Percentiles rank a stretch among this genome's conserved stretches.
Evolutionary conservation across 371 early-diverging fungal species (phyloP).

Genomic region (Mucor circinelloides): DNA sequence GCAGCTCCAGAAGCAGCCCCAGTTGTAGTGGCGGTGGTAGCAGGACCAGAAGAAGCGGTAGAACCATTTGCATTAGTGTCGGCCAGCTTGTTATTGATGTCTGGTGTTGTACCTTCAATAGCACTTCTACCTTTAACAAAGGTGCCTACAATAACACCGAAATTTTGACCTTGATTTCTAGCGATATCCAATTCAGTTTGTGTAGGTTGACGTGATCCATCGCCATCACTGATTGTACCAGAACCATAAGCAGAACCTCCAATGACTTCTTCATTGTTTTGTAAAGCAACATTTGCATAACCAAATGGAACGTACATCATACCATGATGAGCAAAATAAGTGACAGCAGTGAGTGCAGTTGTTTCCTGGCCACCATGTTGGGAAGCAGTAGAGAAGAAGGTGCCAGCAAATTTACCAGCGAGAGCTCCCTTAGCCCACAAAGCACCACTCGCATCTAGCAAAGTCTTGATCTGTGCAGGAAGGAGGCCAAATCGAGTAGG

Average conservation of each 20-base stretch:
- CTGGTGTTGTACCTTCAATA: constrained; percentile 51
- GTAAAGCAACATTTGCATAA: constrained; percentile 43
- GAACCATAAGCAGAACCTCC: constrained; percentile 81
- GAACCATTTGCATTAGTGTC: background rate
- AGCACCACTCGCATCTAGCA: constrained; percentile 72
- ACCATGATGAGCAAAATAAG: constrained; percentile 80
- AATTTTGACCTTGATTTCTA: constrained; percentile 57
- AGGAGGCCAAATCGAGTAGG: constrained; percentile 61
- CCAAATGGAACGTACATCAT: constrained; percentile 83
- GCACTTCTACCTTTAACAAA: constrained; percentile 23
- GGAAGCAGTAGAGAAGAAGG: constrained; percentile 73
- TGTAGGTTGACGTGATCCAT: constrained; percentile 63
- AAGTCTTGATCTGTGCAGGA: constrained; percentile 77
- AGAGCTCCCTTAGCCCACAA: constrained; percentile 72
- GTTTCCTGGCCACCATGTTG: constrained; percentile 77
- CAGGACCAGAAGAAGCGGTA: background rate
- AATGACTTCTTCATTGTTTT: constrained; percentile 43
- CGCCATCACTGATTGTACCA: constrained; percentile 63
- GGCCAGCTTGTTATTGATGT: background rate
- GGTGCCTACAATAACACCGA: constrained; percentile 46
- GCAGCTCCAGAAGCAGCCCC: background rate
- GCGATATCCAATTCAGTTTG: constrained; percentile 68
- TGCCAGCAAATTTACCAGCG: constrained; percentile 69
- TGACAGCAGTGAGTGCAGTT: constrained; percentile 68
- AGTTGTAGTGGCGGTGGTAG: background rate